phyloP scores from a whole-genome alignment of 768 basidiomycete genomes.

The Hericium rajendrae region DNA sequence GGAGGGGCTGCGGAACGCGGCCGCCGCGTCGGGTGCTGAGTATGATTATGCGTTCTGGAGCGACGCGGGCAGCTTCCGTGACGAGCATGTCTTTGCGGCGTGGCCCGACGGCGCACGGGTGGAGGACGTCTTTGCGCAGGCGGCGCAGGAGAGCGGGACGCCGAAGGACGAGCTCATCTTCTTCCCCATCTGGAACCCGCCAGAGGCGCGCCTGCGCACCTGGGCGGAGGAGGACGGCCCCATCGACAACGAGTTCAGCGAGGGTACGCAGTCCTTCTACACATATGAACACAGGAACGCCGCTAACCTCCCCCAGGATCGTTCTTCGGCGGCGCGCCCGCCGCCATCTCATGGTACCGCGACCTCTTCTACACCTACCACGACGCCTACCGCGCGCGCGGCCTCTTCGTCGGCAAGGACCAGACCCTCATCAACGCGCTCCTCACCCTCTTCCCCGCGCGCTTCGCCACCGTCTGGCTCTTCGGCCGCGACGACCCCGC shows the following conservation, averaged over 20 bases:
- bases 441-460: slow-evolving; percentile 34
- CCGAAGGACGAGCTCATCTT: slow-evolving; percentile 37
- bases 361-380: slow-evolving; percentile 40
- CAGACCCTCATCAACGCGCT: slow-evolving; percentile 43
- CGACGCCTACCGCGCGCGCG: slow-evolving; percentile 36
- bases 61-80: slow-evolving; percentile 45
- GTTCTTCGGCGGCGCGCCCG: slow-evolving; percentile 44
- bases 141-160: slow-evolving; percentile 20
- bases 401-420: slow-evolving; percentile 49
- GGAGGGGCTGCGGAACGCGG: slow-evolving; percentile 26
- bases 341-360: slow-evolving; percentile 36
- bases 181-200: slow-evolving; percentile 34
- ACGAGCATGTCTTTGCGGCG: slow-evolving; percentile 29
- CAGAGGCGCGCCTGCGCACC: slow-evolving; percentile 18
- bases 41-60: slow-evolving; percentile 52
- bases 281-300: too few species aligned
- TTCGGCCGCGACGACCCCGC: slow-evolving; percentile 13
- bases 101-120: slow-evolving; percentile 41
- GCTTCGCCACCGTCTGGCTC: slow-evolving; percentile 35
- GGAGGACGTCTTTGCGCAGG: slow-evolving; percentile 30
- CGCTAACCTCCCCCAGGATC: slow-evolving; percentile 28
- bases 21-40: slow-evolving; percentile 12
- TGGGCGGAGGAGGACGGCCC: slow-evolving; percentile 43
- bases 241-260: slow-evolving; percentile 33
- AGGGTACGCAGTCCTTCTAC: slow-evolving; percentile 28